Percentiles rank a stretch among this genome's conserved stretches.
Conservation (phyloP, 768 basidiomycete species). For the Ephemerocybe angulata region DNA sequence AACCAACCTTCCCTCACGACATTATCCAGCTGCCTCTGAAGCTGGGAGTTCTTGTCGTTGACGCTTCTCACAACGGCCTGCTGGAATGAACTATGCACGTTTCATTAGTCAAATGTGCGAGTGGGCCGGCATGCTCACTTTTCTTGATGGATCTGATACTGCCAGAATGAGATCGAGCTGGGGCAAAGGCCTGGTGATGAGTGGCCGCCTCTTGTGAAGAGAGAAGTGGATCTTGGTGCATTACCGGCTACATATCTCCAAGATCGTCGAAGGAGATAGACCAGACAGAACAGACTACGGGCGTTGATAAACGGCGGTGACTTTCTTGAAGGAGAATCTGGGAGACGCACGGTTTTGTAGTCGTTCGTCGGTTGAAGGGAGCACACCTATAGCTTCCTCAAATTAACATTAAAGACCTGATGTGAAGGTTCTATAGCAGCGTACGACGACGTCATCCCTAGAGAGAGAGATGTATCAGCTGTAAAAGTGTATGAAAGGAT, state of each 20-base stretch:
- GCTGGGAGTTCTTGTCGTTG: slow-evolving; percentile 76
- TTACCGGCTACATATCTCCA: slow-evolving; percentile 81
- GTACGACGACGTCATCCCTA: slow-evolving; percentile 64
- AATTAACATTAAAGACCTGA: neutral
- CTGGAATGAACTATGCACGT: slow-evolving; percentile 63
- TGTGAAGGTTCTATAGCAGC: slow-evolving; percentile 17
- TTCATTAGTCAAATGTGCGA: slow-evolving; percentile 6
- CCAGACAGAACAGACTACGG: slow-evolving; percentile 83
- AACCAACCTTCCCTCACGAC: slow-evolving; percentile 77
- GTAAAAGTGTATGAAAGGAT: neutral
- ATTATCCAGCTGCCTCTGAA: slow-evolving; percentile 83
- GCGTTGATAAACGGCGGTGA: neutral
- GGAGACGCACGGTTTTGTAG: slow-evolving; percentile 69
- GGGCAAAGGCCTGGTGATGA: slow-evolving; percentile 2
- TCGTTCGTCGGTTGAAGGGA: slow-evolving; percentile 85
- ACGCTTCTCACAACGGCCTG: slow-evolving; percentile 78
- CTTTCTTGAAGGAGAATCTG: neutral
- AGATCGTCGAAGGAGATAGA: slow-evolving; percentile 64
- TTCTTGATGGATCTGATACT: slow-evolving; percentile 87
- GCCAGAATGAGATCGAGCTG: slow-evolving; percentile 87
- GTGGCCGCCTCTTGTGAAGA: neutral
- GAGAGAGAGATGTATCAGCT: slow-evolving; percentile 5
- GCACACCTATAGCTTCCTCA: slow-evolving; percentile 50
- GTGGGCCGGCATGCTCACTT: slow-evolving; percentile 39
- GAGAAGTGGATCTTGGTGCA: neutral